Evolutionary conservation across 2,329 filamentous ascomycete genomes (phyloP).

Genomic region (Penicillium paneum): DNA sequence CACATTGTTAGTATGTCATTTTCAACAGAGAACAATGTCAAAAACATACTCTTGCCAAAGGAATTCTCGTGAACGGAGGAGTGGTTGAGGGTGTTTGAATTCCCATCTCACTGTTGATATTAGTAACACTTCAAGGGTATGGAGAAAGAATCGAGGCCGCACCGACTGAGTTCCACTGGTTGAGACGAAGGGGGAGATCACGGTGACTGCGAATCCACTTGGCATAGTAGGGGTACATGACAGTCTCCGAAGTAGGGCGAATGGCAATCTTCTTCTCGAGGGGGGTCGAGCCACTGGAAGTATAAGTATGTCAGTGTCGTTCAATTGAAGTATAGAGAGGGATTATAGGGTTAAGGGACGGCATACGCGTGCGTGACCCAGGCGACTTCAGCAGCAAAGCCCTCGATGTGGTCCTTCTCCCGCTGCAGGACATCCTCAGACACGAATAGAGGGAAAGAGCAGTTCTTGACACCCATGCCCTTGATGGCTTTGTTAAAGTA

Average conservation of each 20-base stretch:
- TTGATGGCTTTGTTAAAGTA: slow-evolving; percentile 69
- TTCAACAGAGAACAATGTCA: background rate
- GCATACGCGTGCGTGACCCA: slow-evolving; percentile 52
- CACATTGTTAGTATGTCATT: background rate
- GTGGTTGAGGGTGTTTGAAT: slow-evolving; percentile 83
- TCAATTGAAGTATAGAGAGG: background rate
- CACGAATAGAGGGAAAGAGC: slow-evolving; percentile 95
- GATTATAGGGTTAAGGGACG: background rate
- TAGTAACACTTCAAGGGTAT: background rate
- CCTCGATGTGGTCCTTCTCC: slow-evolving; percentile 96
- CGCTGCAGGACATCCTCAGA: slow-evolving; percentile 79
- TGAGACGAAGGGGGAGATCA: slow-evolving; percentile 87
- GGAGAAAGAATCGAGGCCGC: background rate
- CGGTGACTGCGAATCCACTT: slow-evolving; percentile 97
- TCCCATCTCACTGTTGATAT: slow-evolving; percentile 61
- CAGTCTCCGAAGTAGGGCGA: slow-evolving; percentile 67
- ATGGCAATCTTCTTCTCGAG: slow-evolving; percentile 77
- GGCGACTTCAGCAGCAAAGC: slow-evolving; percentile 75
- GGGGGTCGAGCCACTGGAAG: slow-evolving; percentile 77
- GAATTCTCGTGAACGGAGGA: slow-evolving; percentile 91
- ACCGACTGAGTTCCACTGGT: slow-evolving; percentile 93
- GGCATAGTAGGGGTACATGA: slow-evolving; percentile 94
- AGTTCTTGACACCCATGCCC: slow-evolving; percentile 87
- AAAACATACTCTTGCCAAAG: slow-evolving; percentile 75
- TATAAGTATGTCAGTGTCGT: slow-evolving; percentile 6